phyloP scores from a whole-genome alignment of 495 filamentous ascomycete genomes.

The Parmelia sp. region DNA sequence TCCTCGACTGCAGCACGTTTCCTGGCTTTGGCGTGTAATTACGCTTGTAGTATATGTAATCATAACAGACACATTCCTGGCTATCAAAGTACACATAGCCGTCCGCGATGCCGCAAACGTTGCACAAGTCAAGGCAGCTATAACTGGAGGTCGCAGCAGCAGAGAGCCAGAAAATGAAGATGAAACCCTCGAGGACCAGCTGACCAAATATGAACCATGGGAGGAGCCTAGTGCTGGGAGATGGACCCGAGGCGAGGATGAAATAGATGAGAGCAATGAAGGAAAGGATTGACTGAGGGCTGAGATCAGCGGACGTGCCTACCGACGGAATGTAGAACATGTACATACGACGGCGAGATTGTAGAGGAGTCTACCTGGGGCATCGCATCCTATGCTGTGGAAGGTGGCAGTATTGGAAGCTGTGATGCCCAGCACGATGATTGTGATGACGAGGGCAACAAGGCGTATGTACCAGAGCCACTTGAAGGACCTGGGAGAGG shows the following conservation, averaged over 20 bases:
- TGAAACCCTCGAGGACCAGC: conserved; percentile 21
- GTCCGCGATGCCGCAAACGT: conserved; percentile 14
- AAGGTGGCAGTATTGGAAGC: conserved; percentile 15
- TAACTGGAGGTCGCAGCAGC: conserved; percentile 23
- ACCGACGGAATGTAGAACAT: background rate
- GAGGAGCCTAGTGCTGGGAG: conserved; percentile 14
- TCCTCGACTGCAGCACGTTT: background rate
- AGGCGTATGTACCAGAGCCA: conserved; percentile 25
- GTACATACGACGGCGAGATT: conserved; percentile 25
- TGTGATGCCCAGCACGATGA: conserved; percentile 24
- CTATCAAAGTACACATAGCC: conserved; percentile 14
- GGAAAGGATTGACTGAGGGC: conserved; percentile 21
- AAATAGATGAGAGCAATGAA: conserved; percentile 21
- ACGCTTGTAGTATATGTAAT: background rate
- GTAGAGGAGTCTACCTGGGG: conserved; percentile 20
- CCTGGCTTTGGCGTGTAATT: conserved; percentile 7
- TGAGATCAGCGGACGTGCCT: conserved; percentile 12
- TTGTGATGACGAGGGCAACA: conserved; percentile 20
- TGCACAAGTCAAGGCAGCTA: conserved; percentile 24
- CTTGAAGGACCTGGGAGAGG: conserved; percentile 15
- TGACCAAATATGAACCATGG: conserved; percentile 21
- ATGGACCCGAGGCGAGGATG: conserved; percentile 23
- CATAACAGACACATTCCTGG: conserved; percentile 6
- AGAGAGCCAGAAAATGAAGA: conserved; percentile 26
- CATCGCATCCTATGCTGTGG: conserved; percentile 15